Conservation (phyloP, 768 basidiomycete genomes). For the Tylopilus sp. region DNA sequence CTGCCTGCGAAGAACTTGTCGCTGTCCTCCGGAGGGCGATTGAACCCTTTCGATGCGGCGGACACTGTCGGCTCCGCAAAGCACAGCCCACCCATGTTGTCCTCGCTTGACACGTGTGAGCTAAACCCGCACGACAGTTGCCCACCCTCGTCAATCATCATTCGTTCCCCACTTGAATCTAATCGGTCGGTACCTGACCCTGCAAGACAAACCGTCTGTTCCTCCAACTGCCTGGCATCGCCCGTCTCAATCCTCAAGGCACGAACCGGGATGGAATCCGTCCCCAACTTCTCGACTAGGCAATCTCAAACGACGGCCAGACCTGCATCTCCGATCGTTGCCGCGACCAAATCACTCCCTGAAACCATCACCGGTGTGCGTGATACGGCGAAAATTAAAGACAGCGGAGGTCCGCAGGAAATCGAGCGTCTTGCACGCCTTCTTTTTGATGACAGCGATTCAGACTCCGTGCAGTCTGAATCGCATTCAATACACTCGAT, state of each 20-base stretch:
- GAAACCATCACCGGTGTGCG: not conserved
- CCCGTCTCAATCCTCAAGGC: conserved; percentile 10
- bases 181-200: not conserved
- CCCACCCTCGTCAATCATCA: conserved; percentile 22
- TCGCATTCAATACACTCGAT: not conserved
- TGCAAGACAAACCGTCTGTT: not conserved
- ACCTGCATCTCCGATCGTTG: not conserved
- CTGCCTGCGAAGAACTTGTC: conserved; percentile 2
- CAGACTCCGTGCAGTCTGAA: not conserved
- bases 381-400: not conserved
- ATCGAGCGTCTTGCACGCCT: not conserved
- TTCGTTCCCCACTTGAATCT: conserved; percentile 17
- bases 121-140: conserved; percentile 8
- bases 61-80: not conserved
- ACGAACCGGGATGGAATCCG: not conserved
- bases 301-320: not conserved
- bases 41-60: not conserved
- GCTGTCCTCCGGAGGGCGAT: not conserved
- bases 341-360: not conserved
- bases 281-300: not conserved
- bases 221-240: conserved; percentile 12
- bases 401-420: not conserved
- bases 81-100: conserved; percentile 1
- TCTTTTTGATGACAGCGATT: conserved; percentile 2
- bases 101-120: conserved; percentile 14